Conservation (phyloP, 2,329 filamentous ascomycete genomes). For the Tolypocladium ovalisporum region DNA sequence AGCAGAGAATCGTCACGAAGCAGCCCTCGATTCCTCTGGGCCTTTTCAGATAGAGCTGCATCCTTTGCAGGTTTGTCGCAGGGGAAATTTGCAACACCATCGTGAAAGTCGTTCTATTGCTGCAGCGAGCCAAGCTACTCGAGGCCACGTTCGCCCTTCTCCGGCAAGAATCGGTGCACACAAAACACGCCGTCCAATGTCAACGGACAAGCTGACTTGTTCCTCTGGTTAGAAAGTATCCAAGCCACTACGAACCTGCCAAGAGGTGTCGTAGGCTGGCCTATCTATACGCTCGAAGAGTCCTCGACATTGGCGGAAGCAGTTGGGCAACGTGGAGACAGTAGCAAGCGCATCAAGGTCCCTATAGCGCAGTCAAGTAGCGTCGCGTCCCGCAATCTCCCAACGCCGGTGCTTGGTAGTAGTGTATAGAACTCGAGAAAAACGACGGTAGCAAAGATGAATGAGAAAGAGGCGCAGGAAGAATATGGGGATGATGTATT, state of each 20-base stretch:
- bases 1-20: neutral
- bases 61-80: neutral
- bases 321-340: neutral
- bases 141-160: neutral
- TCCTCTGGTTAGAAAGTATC: neutral
- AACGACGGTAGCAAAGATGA: slow-evolving; percentile 8
- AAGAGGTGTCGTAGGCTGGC: neutral
- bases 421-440: slow-evolving; percentile 1
- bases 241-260: neutral
- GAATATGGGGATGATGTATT: neutral
- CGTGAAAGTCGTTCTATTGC: neutral
- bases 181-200: neutral
- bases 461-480: slow-evolving; percentile 9
- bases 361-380: neutral
- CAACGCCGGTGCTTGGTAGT: slow-evolving; percentile 21
- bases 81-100: neutral
- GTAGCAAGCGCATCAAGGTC: neutral
- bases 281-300: too few species aligned
- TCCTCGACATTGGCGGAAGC: neutral
- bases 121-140: neutral
- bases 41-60: neutral
- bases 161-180: neutral
- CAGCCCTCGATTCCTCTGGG: neutral
- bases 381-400: neutral
- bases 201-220: neutral